Evolutionary conservation across 164 flowering plant species (phyloP).

Genomic region (Aristolochia fimbriata): DNA sequence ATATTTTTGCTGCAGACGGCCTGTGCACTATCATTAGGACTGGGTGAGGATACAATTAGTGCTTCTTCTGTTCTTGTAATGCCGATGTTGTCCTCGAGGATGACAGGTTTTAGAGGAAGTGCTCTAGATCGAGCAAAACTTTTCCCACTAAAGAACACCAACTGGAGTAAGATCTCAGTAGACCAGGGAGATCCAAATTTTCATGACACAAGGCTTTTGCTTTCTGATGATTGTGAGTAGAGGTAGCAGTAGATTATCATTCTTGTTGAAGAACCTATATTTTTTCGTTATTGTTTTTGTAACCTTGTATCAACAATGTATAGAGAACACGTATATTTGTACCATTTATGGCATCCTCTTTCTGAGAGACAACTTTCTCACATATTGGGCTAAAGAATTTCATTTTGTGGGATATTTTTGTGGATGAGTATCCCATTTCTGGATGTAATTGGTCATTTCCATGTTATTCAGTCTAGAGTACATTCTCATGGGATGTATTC

Average conservation of each 20-base stretch:
- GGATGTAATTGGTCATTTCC: no score
- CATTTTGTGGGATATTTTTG: background rate
- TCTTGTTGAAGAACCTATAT: background rate
- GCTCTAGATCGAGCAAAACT: conserved; percentile 43
- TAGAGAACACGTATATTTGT: conserved; percentile 6
- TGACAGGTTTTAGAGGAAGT: conserved; percentile 75
- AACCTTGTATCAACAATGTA: conserved; percentile 13
- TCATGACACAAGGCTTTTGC: conserved; percentile 31
- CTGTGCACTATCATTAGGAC: conserved; percentile 51
- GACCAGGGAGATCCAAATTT: conserved; percentile 42
- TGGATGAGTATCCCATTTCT: no score
- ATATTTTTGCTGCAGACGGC: conserved; percentile 44
- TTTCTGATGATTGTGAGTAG: conserved; percentile 26
- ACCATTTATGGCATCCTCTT: conserved; percentile 1
- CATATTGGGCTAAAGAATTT: background rate
- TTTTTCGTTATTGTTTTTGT: background rate
- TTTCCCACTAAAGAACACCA: conserved; percentile 34
- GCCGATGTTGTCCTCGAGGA: conserved; percentile 97
- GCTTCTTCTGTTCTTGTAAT: conserved; percentile 89
- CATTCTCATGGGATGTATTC: no score
- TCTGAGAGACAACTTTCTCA: conserved; percentile 1
- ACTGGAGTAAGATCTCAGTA: conserved; percentile 50
- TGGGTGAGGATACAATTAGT: conserved; percentile 78
- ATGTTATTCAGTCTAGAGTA: no score
- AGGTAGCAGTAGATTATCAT: conserved; percentile 6